Base-by-base conservation (phyloP, 352 stramenopile species). In the Thraustochytrium sp. region DNA sequence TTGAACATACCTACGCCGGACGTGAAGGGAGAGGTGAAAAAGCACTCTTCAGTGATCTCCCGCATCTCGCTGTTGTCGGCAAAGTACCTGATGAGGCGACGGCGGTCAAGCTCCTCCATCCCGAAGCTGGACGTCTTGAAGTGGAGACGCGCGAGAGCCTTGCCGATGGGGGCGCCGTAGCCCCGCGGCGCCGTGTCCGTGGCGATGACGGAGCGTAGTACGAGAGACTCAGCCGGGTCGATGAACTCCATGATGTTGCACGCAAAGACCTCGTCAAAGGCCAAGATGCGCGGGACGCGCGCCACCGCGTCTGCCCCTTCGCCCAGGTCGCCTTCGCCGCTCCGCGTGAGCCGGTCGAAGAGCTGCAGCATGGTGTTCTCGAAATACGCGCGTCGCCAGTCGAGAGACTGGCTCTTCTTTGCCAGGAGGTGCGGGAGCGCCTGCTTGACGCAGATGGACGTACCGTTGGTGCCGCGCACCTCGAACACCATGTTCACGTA, bases 21-120 rank as follows among this genome's bases (percentile, higher is more conserved):
- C 36, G 83, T 62, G n/a, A 88, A 86, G 65, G 89, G 90, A 23
- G 88, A 88, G 9, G 87, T 89, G 77, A 91, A 91, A n/a, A 91
- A 77, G n/a, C 90, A 88, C 65, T 88, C 63, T 61, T 91, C 88
- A 1, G 88, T 91, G 36, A 90, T 37, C 26, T 85, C 88, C 54
- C 88, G 91, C 63, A 91, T 84, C 34, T 86, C 86, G 44, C 48
- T 59, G 65, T 91, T 91, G 4, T 46, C 40, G 8, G 82, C 85
- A 87, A 88, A 91, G 29, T 54, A 75, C 5, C 16, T 4, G 8
- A 54, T 26, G 18, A 75, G 44, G 11, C 62, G 62, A 11, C 37
- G 37, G 3, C 37, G 62, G 16, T 53, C 5, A 3, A 37, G 18
- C 13, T 13, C 36, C 11, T 51, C 37, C n/a, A 55, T 2, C 5